Conservation (phyloP, 768 basidiomycete genomes). For the Hericium erinaceus region DNA sequence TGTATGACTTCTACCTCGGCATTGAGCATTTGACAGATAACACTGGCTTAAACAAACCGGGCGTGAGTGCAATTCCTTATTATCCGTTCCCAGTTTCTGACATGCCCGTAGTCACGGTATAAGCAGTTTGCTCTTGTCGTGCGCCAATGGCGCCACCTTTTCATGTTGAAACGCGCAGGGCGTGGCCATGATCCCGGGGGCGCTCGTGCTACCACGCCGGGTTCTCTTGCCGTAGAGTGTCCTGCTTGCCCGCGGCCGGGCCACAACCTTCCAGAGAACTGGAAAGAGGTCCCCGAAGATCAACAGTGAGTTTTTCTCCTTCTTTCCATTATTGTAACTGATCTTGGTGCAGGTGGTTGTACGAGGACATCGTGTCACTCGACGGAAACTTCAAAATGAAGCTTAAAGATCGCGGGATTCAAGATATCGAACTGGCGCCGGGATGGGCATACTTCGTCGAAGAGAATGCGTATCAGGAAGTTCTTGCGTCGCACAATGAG, state of each 20-base stretch:
- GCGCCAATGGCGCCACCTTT: constrained; percentile 2
- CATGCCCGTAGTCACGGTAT: background rate
- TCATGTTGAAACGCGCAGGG: background rate
- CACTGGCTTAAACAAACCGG: background rate
- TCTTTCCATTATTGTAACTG: too few relatives aligned
- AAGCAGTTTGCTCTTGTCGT: background rate
- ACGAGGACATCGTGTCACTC: constrained; percentile 6
- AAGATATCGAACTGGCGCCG: background rate
- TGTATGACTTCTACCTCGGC: background rate
- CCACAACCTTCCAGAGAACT: constrained; percentile 1
- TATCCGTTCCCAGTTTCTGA: too few relatives aligned
- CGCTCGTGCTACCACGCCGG: background rate
- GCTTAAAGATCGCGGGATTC: background rate
- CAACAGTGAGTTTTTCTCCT: too few relatives aligned
- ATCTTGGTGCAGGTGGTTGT: too few relatives aligned
- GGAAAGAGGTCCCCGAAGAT: too few relatives aligned
- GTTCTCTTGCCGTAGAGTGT: constrained; percentile 2
- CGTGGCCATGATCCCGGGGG: constrained; percentile 1
- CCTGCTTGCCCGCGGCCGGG: constrained; percentile 8
- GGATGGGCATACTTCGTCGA: background rate
- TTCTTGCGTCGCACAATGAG: background rate
- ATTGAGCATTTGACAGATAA: background rate
- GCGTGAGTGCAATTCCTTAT: background rate
- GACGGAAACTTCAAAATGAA: constrained; percentile 13
- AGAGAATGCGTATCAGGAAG: background rate